A percentile compares a stretch with the other conserved stretches of the same genome.
phyloP scores from a whole-genome alignment of 768 basidiomycete species.

The Termitomyces titanicus region DNA sequence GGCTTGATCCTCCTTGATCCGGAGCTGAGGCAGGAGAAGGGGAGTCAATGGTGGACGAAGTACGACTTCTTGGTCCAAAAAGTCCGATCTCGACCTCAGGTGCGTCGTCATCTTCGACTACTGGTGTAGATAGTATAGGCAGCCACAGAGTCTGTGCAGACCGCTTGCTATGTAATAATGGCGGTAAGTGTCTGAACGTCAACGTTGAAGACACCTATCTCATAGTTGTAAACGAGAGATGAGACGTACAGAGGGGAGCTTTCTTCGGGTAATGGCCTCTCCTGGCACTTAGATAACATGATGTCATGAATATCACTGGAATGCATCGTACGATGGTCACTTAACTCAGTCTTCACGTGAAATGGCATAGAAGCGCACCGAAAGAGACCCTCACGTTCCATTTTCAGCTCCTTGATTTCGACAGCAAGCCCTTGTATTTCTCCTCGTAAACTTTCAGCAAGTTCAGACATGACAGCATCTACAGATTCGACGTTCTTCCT shows the following conservation, averaged over 20 bases:
- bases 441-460: constrained; percentile 6
- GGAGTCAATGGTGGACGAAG: neutral
- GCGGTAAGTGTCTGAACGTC: neutral
- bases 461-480: constrained; percentile 10
- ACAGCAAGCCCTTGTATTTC: constrained; percentile 9
- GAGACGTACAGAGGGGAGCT: neutral
- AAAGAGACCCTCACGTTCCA: constrained; percentile 10
- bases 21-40: neutral
- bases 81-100: constrained; percentile 5
- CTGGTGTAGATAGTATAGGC: neutral
- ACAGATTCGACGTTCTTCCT: constrained; percentile 1
- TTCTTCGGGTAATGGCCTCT: neutral
- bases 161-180: neutral
- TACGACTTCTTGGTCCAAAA: constrained; percentile 10
- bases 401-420: constrained; percentile 10
- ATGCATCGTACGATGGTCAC: neutral
- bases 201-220: neutral
- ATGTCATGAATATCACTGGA: constrained; percentile 14
- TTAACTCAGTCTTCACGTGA: neutral
- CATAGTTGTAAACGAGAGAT: neutral
- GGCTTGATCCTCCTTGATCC: neutral
- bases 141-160: constrained; percentile 7
- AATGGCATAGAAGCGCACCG: constrained; percentile 1
- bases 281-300: constrained; percentile 11
- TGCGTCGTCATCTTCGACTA: neutral